A percentile compares a stretch with the other conserved stretches of the same genome.
Evolutionary conservation across 345 rosid species (phyloP).

Genomic region (Brassica carinata): DNA sequence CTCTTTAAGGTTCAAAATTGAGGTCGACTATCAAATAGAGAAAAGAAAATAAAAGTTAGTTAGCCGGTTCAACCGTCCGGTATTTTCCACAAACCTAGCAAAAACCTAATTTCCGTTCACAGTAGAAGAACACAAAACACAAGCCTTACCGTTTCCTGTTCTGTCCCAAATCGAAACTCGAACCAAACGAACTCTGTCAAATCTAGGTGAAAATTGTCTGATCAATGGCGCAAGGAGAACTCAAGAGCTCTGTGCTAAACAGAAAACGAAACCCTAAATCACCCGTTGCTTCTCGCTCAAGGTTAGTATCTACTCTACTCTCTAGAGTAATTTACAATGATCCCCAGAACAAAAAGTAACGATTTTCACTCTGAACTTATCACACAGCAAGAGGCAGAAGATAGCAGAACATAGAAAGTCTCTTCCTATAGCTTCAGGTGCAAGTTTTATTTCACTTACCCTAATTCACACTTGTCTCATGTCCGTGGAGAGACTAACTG

Average conservation of each 20-base stretch:
- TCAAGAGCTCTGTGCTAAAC: slow-evolving; percentile 22
- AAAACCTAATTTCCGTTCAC: slow-evolving; percentile 10
- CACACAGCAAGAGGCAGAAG: slow-evolving; percentile 49
- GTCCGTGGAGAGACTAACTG: slow-evolving; percentile 15
- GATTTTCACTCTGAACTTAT: slow-evolving; percentile 7
- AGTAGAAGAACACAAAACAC: neutral
- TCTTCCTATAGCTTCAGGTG: slow-evolving; percentile 90
- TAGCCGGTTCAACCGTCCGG: neutral
- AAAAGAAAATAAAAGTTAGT: neutral
- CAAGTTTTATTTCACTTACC: neutral
- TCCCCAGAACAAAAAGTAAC: neutral
- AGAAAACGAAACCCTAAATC: slow-evolving; percentile 36
- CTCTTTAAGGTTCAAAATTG: neutral
- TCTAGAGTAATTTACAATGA: neutral
- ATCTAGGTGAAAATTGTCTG: neutral
- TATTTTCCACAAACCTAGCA: neutral
- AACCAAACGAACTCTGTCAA: neutral
- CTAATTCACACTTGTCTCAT: neutral
- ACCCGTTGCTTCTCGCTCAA: slow-evolving; percentile 36
- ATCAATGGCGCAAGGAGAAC: slow-evolving; percentile 55
- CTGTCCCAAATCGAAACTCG: slow-evolving; percentile 3
- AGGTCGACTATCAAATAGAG: neutral
- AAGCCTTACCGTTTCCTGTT: slow-evolving; percentile 3
- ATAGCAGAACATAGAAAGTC: slow-evolving; percentile 67
- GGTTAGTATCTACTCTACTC: slow-evolving; percentile 36